Conservation (phyloP, 2,329 filamentous ascomycete species). For the Seiridium unicorne region DNA sequence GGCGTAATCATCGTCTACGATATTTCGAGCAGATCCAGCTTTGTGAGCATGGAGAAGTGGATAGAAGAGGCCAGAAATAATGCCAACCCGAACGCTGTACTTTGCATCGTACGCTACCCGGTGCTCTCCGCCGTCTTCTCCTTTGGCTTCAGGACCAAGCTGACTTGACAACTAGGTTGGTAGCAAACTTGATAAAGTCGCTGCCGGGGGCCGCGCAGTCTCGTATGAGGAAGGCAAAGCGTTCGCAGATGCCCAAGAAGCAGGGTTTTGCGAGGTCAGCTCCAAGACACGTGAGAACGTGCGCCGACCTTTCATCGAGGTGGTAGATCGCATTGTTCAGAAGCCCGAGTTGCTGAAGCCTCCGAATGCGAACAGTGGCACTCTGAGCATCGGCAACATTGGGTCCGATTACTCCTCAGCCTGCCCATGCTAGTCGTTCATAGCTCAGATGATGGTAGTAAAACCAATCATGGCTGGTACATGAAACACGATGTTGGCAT, state of each 20-base stretch:
- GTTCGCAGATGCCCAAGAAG: slow-evolving; percentile 43
- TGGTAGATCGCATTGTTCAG: slow-evolving; percentile 48
- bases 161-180: slow-evolving; percentile 33
- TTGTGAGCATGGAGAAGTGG: slow-evolving; percentile 52
- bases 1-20: slow-evolving; percentile 50
- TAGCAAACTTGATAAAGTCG: slow-evolving; percentile 48
- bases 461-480: neutral
- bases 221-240: slow-evolving; percentile 44
- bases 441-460: neutral
- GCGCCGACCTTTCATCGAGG: slow-evolving; percentile 48
- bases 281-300: slow-evolving; percentile 53
- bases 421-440: slow-evolving; percentile 21
- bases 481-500: neutral
- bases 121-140: neutral
- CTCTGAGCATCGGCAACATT: slow-evolving; percentile 25
- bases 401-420: slow-evolving; percentile 22
- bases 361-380: slow-evolving; percentile 19
- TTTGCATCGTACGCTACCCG: slow-evolving; percentile 39
- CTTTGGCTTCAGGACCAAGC: neutral
- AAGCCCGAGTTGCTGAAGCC: slow-evolving; percentile 38
- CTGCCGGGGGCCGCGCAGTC: slow-evolving; percentile 38
- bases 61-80: slow-evolving; percentile 52
- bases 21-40: slow-evolving; percentile 46
- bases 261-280: slow-evolving; percentile 52
- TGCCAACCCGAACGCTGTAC: slow-evolving; percentile 44